Conservation (phyloP, 306 rosid genomes). For the Bauhinia variegata region DNA sequence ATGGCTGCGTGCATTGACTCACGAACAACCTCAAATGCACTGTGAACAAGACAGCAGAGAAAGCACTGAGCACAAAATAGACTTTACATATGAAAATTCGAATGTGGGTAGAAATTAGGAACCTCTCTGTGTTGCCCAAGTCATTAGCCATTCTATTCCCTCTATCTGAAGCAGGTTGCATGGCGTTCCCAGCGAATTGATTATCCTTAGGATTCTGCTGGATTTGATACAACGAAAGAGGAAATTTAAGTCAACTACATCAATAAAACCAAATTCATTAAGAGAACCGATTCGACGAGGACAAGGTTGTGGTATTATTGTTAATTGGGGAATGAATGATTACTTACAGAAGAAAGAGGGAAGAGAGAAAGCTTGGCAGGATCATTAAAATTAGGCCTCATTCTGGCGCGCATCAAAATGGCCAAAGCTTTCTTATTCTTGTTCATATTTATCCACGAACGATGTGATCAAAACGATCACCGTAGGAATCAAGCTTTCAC, state of each 20-base stretch:
- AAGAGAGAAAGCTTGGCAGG: conserved; percentile 58
- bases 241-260: conserved; percentile 1
- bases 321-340: too few relatives aligned
- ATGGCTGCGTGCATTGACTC: conserved; percentile 80
- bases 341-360: conserved; percentile 64
- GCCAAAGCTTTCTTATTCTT: conserved; percentile 75
- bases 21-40: conserved; percentile 67
- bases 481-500: conserved; percentile 27
- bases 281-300: neutral
- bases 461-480: conserved; percentile 20
- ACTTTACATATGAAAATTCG: neutral
- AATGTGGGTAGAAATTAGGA: neutral
- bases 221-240: conserved; percentile 39
- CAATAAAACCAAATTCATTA: conserved; percentile 2
- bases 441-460: conserved; percentile 29
- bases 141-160: conserved; percentile 37
- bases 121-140: conserved; percentile 60
- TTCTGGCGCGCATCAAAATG: conserved; percentile 89
- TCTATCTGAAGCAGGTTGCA: conserved; percentile 28
- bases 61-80: neutral
- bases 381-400: conserved; percentile 71
- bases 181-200: conserved; percentile 34
- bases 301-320: too few relatives aligned
- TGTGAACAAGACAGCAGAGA: conserved; percentile 27
- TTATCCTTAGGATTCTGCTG: conserved; percentile 45